These are phyloP conservation scores for Yarrowia osloensis DNA, from an alignment of 805 yeast species.

Conservation along the genomic window DNA sequence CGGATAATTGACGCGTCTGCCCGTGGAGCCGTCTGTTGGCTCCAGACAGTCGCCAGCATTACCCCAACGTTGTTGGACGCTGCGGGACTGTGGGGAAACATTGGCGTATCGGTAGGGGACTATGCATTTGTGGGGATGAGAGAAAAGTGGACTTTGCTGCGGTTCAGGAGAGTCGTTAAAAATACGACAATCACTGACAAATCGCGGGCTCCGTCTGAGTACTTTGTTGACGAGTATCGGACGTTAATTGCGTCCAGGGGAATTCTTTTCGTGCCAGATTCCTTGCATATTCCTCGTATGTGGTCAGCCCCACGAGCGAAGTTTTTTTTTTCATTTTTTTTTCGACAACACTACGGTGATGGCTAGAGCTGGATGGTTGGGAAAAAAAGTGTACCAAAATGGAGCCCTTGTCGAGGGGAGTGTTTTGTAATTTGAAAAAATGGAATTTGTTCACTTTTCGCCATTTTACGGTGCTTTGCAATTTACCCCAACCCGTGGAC, in stretches of 20 bases:
- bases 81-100: constrained; percentile 1
- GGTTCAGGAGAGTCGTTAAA: not conserved
- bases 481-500: constrained; percentile 17
- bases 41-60: not conserved
- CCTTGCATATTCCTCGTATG: constrained; percentile 16
- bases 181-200: not conserved
- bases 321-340: too few species aligned
- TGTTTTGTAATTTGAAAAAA: too few species aligned
- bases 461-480: too few species aligned
- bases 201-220: not conserved
- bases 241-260: not conserved
- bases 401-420: not conserved
- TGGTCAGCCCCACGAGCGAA: constrained; percentile 3
- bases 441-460: too few species aligned
- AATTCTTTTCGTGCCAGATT: not conserved
- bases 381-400: not conserved
- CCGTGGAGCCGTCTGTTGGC: not conserved
- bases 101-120: not conserved
- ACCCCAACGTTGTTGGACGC: constrained; percentile 4
- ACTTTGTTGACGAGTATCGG: not conserved
- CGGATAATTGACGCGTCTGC: not conserved
- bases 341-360: too few species aligned
- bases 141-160: too few species aligned
- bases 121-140: constrained; percentile 8
- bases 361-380: too few species aligned